Base-by-base conservation (phyloP, 225 moss, liverwort and hornwort species). In the Polytrichum formosum region DNA sequence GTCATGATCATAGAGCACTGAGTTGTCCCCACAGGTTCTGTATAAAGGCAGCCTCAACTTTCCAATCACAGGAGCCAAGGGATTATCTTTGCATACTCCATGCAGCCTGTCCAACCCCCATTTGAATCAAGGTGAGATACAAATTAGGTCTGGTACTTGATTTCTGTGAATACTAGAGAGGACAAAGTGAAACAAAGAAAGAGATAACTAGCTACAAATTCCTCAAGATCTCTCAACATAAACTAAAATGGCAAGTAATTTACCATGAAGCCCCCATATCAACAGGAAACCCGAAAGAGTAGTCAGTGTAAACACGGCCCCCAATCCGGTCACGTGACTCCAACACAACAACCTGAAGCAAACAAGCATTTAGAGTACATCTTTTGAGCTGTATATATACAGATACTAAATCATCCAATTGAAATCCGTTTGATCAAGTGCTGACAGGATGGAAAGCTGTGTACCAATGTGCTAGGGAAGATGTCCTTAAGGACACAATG, bases 211-310 rank as follows among this genome's bases (percentile, higher is more conserved):
- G 59, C 23, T 6, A 59, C 59, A 22, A 59, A 59, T 59, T 59
- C 59, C 23, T 59, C 59, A 23, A 56, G 58, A 21, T 9, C 20
- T 58, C 58, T 23, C 21, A 58, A 6, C 6, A 22, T 58, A 13
- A 46, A 13, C 16, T 16, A 13, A 46, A 46, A 16, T 46, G 46
- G 46, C 13, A 13, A 46, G 23, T n/a, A 70, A 66, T 67, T 91
- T 77, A 97, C 97, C 97, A 98, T 75, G 97, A 98, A 75, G 97
- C 97, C 66, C 97, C 97, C 92, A 98, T 94, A 78, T 98, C 97
- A 29, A 98, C 94, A 68, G 97, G 97, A 62, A 94, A 92, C 56
- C 97, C 97, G 62, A 92, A 92, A 27, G 97, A 88, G 75, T 91
- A 88, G 68, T 98, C 92, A 68, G 97, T 98, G 74, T 77, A 94